phyloP scores from a whole-genome alignment of 2,329 filamentous ascomycete species.

The Hymenoscyphus fructigenus region DNA sequence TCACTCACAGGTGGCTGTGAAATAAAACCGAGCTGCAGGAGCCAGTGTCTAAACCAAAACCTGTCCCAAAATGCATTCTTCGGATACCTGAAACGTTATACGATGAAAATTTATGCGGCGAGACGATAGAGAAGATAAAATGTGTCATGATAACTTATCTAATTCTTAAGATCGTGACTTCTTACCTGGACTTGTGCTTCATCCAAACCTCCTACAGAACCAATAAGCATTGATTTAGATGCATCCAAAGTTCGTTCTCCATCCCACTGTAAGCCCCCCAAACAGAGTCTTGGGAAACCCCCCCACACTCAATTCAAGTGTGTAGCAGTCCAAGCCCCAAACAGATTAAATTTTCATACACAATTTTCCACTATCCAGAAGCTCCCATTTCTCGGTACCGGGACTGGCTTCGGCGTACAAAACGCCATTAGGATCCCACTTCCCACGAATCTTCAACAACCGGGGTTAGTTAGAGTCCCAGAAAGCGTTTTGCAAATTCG shows the following conservation, averaged over 20 bases:
- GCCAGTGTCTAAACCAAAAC: neutral
- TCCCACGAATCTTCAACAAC: constrained; percentile 46
- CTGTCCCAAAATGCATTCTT: neutral
- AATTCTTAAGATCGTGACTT: neutral
- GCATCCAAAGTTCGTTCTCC: neutral
- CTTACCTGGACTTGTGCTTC: neutral
- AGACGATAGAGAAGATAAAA: neutral
- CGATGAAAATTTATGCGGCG: neutral
- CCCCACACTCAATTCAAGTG: neutral
- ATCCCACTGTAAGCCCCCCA: neutral
- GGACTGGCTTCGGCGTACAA: constrained; percentile 49
- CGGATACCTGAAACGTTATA: neutral
- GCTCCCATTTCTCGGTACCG: constrained; percentile 49
- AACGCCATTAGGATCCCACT: constrained; percentile 46
- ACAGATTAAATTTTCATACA: neutral
- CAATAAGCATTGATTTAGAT: neutral
- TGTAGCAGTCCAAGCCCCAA: neutral
- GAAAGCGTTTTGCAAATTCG: constrained; percentile 43
- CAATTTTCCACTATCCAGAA: neutral
- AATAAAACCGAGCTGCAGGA: neutral
- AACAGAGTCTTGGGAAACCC: neutral
- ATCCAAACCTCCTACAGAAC: neutral
- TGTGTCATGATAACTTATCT: neutral
- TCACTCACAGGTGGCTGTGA: neutral
- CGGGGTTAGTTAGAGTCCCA: constrained; percentile 46